Evolutionary conservation across 495 filamentous ascomycete genomes (phyloP).

Genomic region (Mytilinidion resinicola): DNA sequence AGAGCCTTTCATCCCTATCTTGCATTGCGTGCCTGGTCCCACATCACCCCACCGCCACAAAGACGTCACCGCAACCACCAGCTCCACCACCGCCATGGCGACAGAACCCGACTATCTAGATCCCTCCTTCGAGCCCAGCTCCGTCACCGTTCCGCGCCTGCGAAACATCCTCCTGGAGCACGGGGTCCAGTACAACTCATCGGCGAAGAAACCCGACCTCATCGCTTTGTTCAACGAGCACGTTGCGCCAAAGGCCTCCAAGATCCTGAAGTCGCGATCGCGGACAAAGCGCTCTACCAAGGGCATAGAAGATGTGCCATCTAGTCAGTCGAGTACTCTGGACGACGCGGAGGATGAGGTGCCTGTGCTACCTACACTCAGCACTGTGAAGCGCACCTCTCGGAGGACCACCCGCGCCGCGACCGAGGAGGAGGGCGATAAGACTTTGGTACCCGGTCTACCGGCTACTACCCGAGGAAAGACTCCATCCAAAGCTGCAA

Average conservation of each 20-base stretch:
- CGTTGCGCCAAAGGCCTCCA: conserved; percentile 68
- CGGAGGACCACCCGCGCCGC: conserved; percentile 19
- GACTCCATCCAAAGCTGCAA: conserved; percentile 47
- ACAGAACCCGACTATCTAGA: conserved; percentile 55
- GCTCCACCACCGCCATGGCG: conserved; percentile 9
- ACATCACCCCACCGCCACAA: too few relatives aligned
- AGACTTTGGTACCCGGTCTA: conserved; percentile 11
- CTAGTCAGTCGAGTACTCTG: conserved; percentile 48
- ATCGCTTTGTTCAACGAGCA: conserved; percentile 75
- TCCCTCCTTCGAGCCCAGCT: conserved; percentile 72
- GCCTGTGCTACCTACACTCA: conserved; percentile 42
- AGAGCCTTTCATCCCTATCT: too few relatives aligned
- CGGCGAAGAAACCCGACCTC: conserved; percentile 83
- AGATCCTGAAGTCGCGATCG: conserved; percentile 65
- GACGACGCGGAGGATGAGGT: conserved; percentile 38
- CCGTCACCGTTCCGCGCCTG: conserved; percentile 76
- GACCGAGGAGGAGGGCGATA: conserved; percentile 28
- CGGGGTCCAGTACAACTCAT: conserved; percentile 73
- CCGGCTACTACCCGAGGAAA: conserved; percentile 40
- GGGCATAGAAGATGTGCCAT: conserved; percentile 76
- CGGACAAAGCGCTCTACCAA: conserved; percentile 70
- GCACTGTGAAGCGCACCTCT: conserved; percentile 16
- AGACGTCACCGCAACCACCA: too few relatives aligned
- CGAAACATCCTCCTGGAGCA: conserved; percentile 85
- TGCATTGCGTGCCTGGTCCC: too few relatives aligned